Base-by-base conservation (phyloP, 345 rosid species). In the Brassica cretica region DNA sequence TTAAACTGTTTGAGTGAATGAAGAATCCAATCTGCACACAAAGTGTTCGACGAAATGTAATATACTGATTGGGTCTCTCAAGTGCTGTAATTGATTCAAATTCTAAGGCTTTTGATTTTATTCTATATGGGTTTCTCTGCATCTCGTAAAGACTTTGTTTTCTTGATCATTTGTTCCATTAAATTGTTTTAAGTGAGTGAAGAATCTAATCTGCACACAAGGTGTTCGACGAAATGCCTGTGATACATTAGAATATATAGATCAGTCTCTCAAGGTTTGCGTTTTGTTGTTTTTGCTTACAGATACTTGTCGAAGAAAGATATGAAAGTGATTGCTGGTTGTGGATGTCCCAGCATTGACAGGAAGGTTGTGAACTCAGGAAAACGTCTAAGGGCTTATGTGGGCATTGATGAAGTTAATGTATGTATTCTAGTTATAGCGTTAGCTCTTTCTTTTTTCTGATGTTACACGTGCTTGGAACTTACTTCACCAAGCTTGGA, bases 301-400 rank as follows among this genome's bases (percentile, higher is more conserved):
- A 92, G 98, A 85, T 71, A 66, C 67, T 79, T 94, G 25, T 89
- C 97, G 29, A 91, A 84, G 85, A 87, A 91, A 79, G 87, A 94
- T 76, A 89, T 94, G 77, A 81, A 84, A 71, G 82, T 86, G 69
- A 77, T 94, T 62, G 85, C 78, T 61, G 86, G 87, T 77, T 88
- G 85, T 58, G 97, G 97, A 73, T 94, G 98, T 84, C 98, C 98
- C n/a, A 89, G 87, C 84, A 77, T 76, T 39, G 98, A 94, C 67
- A 87, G 97, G 80, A 91, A 94, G 86, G 97, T 94, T 7, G 95
- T 88, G 68, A 94, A 94, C 79, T 92, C 93, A 0, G 97, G 89
- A 76, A 94, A 94, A 77, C 93, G 95, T 66, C 73, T 94, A 68
- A 83, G 97, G 87, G 91, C 89, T 35, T 81, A 83, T 82, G 84